These are phyloP conservation scores for Corymbia citriodora DNA, from an alignment of 441 rosid species.

Conservation along the genomic window DNA sequence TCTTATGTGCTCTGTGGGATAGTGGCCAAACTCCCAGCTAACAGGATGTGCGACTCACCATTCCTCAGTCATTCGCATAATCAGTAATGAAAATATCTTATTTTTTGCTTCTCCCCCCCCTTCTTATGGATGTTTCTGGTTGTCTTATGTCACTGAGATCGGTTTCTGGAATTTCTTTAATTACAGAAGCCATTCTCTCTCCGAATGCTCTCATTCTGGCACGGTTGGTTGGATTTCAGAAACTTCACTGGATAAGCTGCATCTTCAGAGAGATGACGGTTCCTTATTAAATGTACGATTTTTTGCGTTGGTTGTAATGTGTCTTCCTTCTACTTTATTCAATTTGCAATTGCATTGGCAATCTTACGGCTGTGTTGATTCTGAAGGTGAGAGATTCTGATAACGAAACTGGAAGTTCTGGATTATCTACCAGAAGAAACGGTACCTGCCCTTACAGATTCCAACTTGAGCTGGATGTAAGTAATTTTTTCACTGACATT, in stretches of 20 bases:
- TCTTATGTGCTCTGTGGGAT: neutral
- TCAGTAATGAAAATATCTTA: neutral
- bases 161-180: neutral
- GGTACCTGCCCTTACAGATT: slow-evolving; percentile 41
- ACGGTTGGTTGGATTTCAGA: neutral
- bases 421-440: slow-evolving; percentile 22
- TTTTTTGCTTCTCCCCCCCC: neutral
- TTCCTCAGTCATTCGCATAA: neutral
- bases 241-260: neutral
- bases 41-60: slow-evolving; percentile 9
- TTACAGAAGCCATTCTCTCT: neutral
- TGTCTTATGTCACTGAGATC: neutral
- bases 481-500: slow-evolving; percentile 10
- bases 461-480: slow-evolving; percentile 80
- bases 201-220: neutral
- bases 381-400: slow-evolving; percentile 28
- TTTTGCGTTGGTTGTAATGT: neutral
- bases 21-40: neutral
- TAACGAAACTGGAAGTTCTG: slow-evolving; percentile 24
- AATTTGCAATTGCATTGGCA: neutral
- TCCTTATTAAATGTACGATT: neutral
- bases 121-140: neutral
- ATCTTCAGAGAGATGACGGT: neutral
- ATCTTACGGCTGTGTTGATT: neutral
- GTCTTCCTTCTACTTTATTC: neutral